These are phyloP conservation scores for Solanum pimpinellifolium DNA, from an alignment of 257 asterid species.

Conservation along the genomic window DNA sequence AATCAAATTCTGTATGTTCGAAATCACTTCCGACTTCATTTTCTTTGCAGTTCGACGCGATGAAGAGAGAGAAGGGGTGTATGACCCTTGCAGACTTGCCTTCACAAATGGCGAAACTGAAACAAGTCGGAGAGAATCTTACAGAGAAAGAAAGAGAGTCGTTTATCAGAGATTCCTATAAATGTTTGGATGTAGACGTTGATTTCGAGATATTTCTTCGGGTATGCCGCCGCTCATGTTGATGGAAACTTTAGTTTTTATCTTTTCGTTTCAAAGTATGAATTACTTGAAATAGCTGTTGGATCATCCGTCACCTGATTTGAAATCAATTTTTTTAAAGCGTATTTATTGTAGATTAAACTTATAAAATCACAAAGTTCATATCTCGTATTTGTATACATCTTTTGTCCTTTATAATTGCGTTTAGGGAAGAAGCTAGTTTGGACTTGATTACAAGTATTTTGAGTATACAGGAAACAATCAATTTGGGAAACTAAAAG, in stretches of 20 bases:
- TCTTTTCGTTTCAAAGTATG: background rate
- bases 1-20: background rate
- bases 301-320: background rate
- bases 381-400: background rate
- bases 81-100: constrained; percentile 71
- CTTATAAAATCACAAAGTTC: background rate
- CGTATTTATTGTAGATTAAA: background rate
- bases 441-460: background rate
- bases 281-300: background rate
- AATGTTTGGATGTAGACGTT: constrained; percentile 53
- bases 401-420: background rate
- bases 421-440: background rate
- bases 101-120: constrained; percentile 71
- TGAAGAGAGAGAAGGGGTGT: constrained; percentile 61
- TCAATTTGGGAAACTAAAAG: background rate
- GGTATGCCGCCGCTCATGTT: constrained; percentile 23
- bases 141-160: constrained; percentile 68
- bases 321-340: background rate
- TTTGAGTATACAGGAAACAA: background rate
- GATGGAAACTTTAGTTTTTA: background rate
- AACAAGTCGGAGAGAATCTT: constrained; percentile 81
- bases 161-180: constrained; percentile 57
- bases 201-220: constrained; percentile 88
- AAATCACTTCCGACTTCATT: background rate
- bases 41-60: constrained; percentile 50